These are phyloP conservation scores for Exophiala viscosa DNA, from an alignment of 2,329 filamentous ascomycete genomes.

Conservation along the genomic window DNA sequence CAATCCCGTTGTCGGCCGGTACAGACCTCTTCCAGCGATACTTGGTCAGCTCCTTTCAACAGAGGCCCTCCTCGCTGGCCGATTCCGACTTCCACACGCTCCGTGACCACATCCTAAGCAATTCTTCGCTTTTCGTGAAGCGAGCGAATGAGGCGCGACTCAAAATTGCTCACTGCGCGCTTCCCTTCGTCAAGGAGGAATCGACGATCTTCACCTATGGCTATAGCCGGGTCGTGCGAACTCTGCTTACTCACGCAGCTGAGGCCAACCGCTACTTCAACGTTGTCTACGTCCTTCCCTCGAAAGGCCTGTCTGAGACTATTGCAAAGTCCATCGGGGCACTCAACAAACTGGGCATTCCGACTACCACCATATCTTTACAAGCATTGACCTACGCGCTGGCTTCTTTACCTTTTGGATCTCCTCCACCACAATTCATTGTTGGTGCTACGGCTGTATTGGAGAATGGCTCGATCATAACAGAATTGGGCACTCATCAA, in stretches of 20 bases:
- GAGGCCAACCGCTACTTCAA: conserved; percentile 65
- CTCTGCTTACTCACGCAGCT: conserved; percentile 59
- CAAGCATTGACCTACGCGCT: conserved; percentile 20
- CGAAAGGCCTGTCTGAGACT: neutral
- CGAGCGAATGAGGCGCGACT: conserved; percentile 73
- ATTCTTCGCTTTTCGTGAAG: conserved; percentile 80
- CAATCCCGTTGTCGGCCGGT: conserved; percentile 86
- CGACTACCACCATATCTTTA: conserved; percentile 20
- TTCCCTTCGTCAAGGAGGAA: conserved; percentile 73
- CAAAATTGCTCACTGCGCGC: conserved; percentile 75
- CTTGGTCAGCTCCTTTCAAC: conserved; percentile 69
- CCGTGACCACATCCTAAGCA: conserved; percentile 76
- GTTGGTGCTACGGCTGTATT: conserved; percentile 78
- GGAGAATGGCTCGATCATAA: conserved; percentile 90
- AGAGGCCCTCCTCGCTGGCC: conserved; percentile 43
- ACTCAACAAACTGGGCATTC: conserved; percentile 20
- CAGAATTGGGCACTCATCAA: conserved; percentile 79
- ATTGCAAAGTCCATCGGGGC: conserved; percentile 3
- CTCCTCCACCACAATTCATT: conserved; percentile 48
- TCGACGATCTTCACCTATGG: conserved; percentile 86
- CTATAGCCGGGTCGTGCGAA: conserved; percentile 77
- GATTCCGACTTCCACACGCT: conserved; percentile 75
- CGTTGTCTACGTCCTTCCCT: conserved; percentile 70
- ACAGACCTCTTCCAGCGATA: conserved; percentile 96
- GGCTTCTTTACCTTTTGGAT: conserved; percentile 11